Base-by-base conservation (phyloP, 805 yeast genomes). In the Yamadazyma tumulicola region DNA sequence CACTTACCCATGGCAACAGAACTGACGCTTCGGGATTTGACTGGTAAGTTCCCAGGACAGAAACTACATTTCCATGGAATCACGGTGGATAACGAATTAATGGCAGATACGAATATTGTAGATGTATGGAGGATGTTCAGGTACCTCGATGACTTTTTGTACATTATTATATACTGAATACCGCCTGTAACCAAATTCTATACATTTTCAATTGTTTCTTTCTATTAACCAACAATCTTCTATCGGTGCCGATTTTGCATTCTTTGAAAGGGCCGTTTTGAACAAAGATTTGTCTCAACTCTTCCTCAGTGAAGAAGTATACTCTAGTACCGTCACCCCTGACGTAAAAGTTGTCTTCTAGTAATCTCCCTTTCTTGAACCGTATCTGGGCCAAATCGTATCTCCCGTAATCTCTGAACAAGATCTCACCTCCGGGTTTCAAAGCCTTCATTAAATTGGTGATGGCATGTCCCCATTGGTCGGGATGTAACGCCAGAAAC, bases 271-370 rank as follows among this genome's bases (percentile, higher is more conserved):
- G 67, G 5, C 70, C 56, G 11, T 39, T 34, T 6, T 32, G 34
- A 31, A 62, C 52, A 55, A 91, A 93, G 3, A 91, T 84, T 29
- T 73, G 65, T 42, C 85, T 69, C 38, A 91, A 60, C 61, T 93
- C 96, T 39, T 91, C 95, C 55, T 91, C 97, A 2, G 96, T 86
- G 66, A 93, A 93, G 64, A 93, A 93, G 57, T 93, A 93, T 9
- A 93, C 98, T 48, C 98, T 72, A 0, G 98, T 93, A 31, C 98
- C 98, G 56, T 93, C 98, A 24, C 98, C 98, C 52, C 98, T 77
- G 24, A 89, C 87, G 59, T 93, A 93, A 54, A 93, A 93, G 59
- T 93, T 89, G 37, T 91, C 97, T 35, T 86, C 96, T 36, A 93
- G 58, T 18, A 86, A 61, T 49, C 97, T 75, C 31, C 85, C 83